A percentile compares a stretch with the other conserved stretches of the same genome.
These are phyloP conservation scores for Calonectria crousiana DNA, from an alignment of 2,329 filamentous ascomycete genomes.

Conservation along the genomic window DNA sequence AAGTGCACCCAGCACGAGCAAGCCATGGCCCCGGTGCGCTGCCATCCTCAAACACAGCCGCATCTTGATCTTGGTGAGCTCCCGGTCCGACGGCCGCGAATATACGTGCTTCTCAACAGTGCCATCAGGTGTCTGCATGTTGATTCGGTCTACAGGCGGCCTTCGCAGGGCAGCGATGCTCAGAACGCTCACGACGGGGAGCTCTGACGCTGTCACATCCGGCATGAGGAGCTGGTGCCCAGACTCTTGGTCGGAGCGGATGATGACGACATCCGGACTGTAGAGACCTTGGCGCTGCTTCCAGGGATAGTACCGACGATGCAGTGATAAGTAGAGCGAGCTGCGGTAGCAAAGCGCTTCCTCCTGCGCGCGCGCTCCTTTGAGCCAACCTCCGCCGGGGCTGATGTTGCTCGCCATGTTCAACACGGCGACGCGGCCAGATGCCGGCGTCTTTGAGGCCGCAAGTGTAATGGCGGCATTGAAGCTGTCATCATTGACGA, in stretches of 20 bases:
- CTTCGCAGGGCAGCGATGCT: constrained; percentile 68
- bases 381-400: constrained; percentile 74
- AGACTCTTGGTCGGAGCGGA: constrained; percentile 62
- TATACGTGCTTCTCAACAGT: constrained; percentile 53
- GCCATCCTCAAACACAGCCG: constrained; percentile 70
- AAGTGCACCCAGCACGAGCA: constrained; percentile 75
- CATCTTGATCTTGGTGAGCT: constrained; percentile 73
- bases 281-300: constrained; percentile 65
- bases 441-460: constrained; percentile 37
- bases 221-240: constrained; percentile 60
- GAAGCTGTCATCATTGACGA: constrained; percentile 69
- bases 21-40: constrained; percentile 65
- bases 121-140: constrained; percentile 30
- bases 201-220: constrained; percentile 44
- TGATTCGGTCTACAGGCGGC: constrained; percentile 49
- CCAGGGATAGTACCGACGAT: constrained; percentile 65
- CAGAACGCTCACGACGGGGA: constrained; percentile 70
- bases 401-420: constrained; percentile 72
- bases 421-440: constrained; percentile 66
- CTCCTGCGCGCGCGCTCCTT: constrained; percentile 74
- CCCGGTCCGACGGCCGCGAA: constrained; percentile 56
- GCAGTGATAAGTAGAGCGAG: constrained; percentile 63
- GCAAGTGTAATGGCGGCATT: constrained; percentile 64
- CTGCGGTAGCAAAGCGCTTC: constrained; percentile 76
- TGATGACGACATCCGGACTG: constrained; percentile 69